Conservation (phyloP, 257 asterid genomes). For the Primulina eburnea region DNA sequence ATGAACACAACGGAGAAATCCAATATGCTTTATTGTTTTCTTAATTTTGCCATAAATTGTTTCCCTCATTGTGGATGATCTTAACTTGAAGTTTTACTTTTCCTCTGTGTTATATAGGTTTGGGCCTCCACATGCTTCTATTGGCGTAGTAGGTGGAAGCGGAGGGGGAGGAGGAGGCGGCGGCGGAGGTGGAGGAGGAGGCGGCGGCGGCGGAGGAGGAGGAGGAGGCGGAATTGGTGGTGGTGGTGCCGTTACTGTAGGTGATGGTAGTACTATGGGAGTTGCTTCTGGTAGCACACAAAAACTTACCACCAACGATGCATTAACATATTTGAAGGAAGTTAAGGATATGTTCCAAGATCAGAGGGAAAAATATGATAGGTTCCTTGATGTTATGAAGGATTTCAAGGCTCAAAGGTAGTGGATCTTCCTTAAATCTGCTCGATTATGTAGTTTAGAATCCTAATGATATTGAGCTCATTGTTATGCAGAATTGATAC, state of each 20-base stretch:
- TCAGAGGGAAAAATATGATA: conserved; percentile 57
- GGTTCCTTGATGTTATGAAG: conserved; percentile 69
- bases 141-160: not conserved
- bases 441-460: not conserved
- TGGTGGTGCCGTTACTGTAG: conserved; percentile 29
- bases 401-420: conserved; percentile 69
- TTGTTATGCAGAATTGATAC: conserved; percentile 47
- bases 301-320: conserved; percentile 59
- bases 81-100: conserved; percentile 1
- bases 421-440: conserved; percentile 8
- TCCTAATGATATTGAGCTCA: not conserved
- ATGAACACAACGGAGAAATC: not conserved
- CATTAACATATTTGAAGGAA: conserved; percentile 53
- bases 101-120: conserved; percentile 28
- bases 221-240: conserved; percentile 27
- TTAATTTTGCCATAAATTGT: too few species aligned
- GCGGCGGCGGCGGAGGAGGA: not conserved
- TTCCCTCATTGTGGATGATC: not conserved
- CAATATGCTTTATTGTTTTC: not conserved
- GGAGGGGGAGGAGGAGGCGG: conserved; percentile 15
- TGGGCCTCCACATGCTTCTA: conserved; percentile 35
- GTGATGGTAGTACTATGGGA: conserved; percentile 30
- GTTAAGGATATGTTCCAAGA: conserved; percentile 67
- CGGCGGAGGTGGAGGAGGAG: conserved; percentile 22
- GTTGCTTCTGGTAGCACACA: conserved; percentile 42